Base-by-base conservation (phyloP, 2,329 filamentous ascomycete genomes). In the Monilinia fructigena region DNA sequence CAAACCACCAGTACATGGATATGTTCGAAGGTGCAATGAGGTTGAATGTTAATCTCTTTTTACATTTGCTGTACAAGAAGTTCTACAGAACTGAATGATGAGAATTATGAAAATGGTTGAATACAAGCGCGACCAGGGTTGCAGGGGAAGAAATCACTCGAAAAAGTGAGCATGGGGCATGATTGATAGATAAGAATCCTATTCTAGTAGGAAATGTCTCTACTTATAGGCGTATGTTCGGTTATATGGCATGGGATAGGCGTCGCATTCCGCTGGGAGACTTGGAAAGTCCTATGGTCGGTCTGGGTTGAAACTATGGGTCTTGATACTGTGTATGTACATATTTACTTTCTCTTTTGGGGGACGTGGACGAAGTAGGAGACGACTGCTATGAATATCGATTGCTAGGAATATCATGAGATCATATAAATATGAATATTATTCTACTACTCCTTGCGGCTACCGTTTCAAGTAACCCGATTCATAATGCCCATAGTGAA, bases 21-120 rank as follows among this genome's bases (percentile, higher is more conserved):
- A 83, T 98, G 68, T 99, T 99, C 75, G 92, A 96, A 77, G 89
- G 89, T 65, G 86, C 85, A 70, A 83, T 97, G 76, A 89, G 90
- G 79, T 85, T 99, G 75, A 98, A 98, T 78, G 95, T 99, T 75
- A 99, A 99, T 81, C 79, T 99, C 75, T 87, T 99, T 80, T 83
- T 99, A 82, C 95, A 99, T 83, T 82, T 98, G 78, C 86, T 99
- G 72, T 98, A 98, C 83, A 96, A 96, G 86, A 99, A 99, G 84
- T 99, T 99, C 79, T 99, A 99, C 77, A 82, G 87, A 69, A 89
- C 87, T 68, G 86, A 89, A 55, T 71, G 68, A 69, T 72, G 60
- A 67, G 56, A 89, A 55, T 71, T 67, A 69, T 72, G 60, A 67
- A 55, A 31, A 50, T 40, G 55, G 42, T 50, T 28, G 45, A 50